These are phyloP conservation scores for Cucumis sativus DNA, from an alignment of 306 rosid species.

Conservation along the genomic window DNA sequence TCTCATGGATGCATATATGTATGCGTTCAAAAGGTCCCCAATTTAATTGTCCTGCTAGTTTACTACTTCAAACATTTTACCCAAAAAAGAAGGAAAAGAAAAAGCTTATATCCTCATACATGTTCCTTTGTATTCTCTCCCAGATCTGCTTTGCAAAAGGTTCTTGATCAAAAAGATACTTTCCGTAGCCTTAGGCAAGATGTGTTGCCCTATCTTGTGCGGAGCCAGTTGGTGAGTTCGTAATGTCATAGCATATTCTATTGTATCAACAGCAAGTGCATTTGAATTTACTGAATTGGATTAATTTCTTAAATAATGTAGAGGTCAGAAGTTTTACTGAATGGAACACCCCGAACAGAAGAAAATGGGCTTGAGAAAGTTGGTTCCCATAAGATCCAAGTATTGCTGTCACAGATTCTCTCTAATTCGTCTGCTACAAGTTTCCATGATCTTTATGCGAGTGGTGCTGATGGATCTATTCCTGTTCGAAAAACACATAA, in stretches of 20 bases:
- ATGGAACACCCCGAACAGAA: constrained; percentile 52
- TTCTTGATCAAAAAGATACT: constrained; percentile 49
- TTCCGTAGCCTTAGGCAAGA: constrained; percentile 81
- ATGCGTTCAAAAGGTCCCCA: constrained; percentile 80
- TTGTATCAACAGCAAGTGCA: constrained; percentile 5
- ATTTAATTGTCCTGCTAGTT: constrained; percentile 6
- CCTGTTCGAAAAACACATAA: constrained; percentile 54
- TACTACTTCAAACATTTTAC: not conserved
- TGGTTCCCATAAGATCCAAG: constrained; percentile 49
- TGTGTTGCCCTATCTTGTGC: constrained; percentile 90
- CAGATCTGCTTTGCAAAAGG: constrained; percentile 86
- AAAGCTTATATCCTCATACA: constrained; percentile 7
- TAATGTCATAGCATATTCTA: constrained; percentile 15
- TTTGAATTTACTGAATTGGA: not conserved
- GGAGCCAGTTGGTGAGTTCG: constrained; percentile 84
- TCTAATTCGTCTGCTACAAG: constrained; percentile 69
- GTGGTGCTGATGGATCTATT: constrained; percentile 33
- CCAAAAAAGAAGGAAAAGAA: too few relatives aligned
- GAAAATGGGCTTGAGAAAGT: constrained; percentile 65
- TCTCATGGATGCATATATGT: constrained; percentile 96
- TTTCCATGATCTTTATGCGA: constrained; percentile 44
- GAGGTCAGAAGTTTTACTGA: constrained; percentile 60
- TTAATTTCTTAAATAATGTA: constrained; percentile 29
- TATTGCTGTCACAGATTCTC: constrained; percentile 48
- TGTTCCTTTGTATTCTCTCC: constrained; percentile 10